A percentile compares a stretch with the other conserved stretches of the same genome.
phyloP scores from a whole-genome alignment of 2,329 filamentous ascomycete genomes.

The Paecilomyces sp. region DNA sequence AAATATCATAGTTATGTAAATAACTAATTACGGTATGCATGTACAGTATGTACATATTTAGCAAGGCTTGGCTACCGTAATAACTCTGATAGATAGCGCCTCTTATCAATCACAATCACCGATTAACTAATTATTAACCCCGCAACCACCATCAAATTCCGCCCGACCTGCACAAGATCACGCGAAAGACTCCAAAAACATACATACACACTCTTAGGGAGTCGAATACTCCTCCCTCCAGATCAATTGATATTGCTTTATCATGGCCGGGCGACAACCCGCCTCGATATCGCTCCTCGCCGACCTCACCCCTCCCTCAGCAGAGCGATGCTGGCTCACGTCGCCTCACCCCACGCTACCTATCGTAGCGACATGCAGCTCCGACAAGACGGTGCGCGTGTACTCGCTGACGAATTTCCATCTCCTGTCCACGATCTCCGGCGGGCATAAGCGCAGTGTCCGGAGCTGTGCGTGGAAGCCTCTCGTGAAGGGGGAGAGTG shows the following conservation, averaged over 20 bases:
- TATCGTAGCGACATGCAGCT: slow-evolving; percentile 79
- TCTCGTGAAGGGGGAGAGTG: slow-evolving; percentile 56
- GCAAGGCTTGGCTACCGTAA: neutral
- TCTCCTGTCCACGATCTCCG: slow-evolving; percentile 70
- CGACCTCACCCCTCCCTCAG: slow-evolving; percentile 46
- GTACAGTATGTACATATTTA: no score
- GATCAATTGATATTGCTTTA: neutral
- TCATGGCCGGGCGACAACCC: neutral
- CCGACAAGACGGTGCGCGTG: slow-evolving; percentile 77
- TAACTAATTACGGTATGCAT: no score
- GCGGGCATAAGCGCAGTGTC: slow-evolving; percentile 88
- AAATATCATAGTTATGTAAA: no score
- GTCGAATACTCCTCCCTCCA: neutral
- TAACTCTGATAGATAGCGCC: neutral
- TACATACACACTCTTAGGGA: neutral
- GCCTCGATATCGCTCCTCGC: slow-evolving; percentile 37
- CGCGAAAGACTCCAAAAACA: slow-evolving; percentile 3
- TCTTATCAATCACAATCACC: neutral
- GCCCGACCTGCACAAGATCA: neutral
- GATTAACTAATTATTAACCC: neutral
- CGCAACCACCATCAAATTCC: neutral
- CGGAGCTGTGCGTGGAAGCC: slow-evolving; percentile 85
- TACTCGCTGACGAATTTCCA: slow-evolving; percentile 80
- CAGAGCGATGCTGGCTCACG: slow-evolving; percentile 72
- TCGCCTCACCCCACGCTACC: slow-evolving; percentile 80